Percentiles rank a stretch among this genome's conserved stretches.
phyloP scores from a whole-genome alignment of 192 early-diverging fungal species.

The Coemansia sp. region DNA sequence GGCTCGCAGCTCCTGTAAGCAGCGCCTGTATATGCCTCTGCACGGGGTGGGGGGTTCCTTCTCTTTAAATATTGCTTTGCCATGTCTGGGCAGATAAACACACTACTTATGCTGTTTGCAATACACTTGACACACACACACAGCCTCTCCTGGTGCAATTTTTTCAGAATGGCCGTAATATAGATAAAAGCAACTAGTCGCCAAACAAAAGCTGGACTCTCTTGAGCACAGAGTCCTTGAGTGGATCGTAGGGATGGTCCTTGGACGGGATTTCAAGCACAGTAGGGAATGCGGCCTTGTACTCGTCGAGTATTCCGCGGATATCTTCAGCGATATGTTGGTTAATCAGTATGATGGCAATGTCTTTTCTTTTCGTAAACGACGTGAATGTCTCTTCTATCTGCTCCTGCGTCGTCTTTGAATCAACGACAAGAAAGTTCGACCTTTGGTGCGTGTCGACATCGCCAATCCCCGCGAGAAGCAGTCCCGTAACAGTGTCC shows the following conservation, averaged over 20 bases:
- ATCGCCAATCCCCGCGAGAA: constrained; percentile 97
- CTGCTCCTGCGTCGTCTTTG: constrained; percentile 71
- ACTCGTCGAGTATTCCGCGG: constrained; percentile 83
- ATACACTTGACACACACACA: neutral
- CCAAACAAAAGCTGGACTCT: constrained; percentile 78
- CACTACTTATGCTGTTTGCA: neutral
- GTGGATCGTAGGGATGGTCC: constrained; percentile 96
- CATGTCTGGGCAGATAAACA: too few species aligned
- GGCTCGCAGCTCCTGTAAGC: constrained; percentile 36
- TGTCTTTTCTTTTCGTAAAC: constrained; percentile 90
- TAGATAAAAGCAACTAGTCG: constrained; percentile 55
- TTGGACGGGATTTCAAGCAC: constrained; percentile 99
- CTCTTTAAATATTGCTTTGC: neutral
- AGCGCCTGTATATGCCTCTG: neutral
- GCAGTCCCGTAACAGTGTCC: constrained; percentile 92
- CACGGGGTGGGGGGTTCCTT: neutral
- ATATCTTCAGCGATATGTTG: constrained; percentile 97
- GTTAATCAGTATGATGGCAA: constrained; percentile 97
- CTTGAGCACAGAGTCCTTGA: constrained; percentile 83
- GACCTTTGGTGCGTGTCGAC: constrained; percentile 86
- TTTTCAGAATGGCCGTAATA: neutral
- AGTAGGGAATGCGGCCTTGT: constrained; percentile 92
- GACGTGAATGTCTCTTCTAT: constrained; percentile 82
- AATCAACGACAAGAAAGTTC: constrained; percentile 96
- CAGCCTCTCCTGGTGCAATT: too few species aligned